Base-by-base conservation (phyloP, 345 rosid species). In the Limnanthes douglasii region DNA sequence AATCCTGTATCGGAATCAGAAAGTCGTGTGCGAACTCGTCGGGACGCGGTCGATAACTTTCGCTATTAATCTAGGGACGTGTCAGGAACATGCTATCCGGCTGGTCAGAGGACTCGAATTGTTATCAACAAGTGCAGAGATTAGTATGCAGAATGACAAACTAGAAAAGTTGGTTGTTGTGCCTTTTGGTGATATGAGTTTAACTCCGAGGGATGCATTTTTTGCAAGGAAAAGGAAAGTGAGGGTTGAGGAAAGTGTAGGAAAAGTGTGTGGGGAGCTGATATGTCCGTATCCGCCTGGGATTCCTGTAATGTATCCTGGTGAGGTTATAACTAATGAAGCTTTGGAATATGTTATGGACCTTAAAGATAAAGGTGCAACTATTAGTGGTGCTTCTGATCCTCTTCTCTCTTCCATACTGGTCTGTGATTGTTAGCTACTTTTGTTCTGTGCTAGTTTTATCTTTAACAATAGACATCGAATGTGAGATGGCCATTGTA, bases 261-360 rank as follows among this genome's bases (percentile, higher is more conserved):
- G n/a, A n/a, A n/a, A n/a, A n/a, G n/a, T n/a, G n/a, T n/a, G n/a
- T n/a, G n/a, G n/a, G n/a, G n/a, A n/a, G 76, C 68, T 73, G 8
- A 53, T 73, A 51, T 69, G 82, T 38, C 70, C 82, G 21, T 73
- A 69, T 21, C 83, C 78, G 8, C 77, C 77, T 0, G 78, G 83
- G 33, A 73, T 73, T 36, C 72, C 83, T 8, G 57, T 66, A 7
- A 17, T 56, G 51, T 49, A 63, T 22, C 78, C 72, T 0, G 78
- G 83, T 3, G 83, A 73, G 53, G 21, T 50, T 25, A 66, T 73
- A 27, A 57, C 69, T 1, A 28, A 61, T 20, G 41, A 14, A 13
- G 69, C 72, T 51, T 11, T 73, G 64, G 57, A 60, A 22, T 69
- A 60, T 56, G 30, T 69, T 50, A 21, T 63, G 34, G 43, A 34